Evolutionary conservation across 176 grass and related monocot genomes (phyloP).

Genomic region (Triticum turgidum): DNA sequence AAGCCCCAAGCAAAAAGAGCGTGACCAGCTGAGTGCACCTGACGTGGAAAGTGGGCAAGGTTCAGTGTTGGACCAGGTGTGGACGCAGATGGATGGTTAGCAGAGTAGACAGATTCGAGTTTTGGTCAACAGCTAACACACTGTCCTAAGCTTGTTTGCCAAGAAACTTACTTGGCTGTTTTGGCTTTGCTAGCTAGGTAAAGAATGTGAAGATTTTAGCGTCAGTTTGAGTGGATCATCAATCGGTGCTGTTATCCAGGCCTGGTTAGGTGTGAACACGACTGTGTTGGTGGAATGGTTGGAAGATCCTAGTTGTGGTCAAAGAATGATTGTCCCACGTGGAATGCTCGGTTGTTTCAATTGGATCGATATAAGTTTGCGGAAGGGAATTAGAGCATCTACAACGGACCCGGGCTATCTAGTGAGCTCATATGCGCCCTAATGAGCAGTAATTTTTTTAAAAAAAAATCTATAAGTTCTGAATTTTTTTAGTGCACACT

Average conservation of each 20-base stretch:
- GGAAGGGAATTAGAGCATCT: no score
- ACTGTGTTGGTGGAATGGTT: background rate
- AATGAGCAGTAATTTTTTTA: no score
- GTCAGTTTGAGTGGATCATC: no score
- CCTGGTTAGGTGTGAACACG: background rate
- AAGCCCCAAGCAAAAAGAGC: background rate
- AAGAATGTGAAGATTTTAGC: background rate
- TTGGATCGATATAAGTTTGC: no score
- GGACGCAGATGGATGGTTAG: background rate
- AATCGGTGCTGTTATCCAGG: background rate
- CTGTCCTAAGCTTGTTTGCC: background rate
- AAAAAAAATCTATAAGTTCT: no score
- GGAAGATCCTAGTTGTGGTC: background rate
- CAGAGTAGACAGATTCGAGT: conserved; percentile 30
- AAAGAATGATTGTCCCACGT: background rate
- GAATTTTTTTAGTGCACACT: no score
- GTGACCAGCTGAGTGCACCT: background rate
- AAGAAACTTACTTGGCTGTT: background rate
- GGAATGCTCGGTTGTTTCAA: background rate
- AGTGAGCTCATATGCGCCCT: no score
- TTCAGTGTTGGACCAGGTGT: conserved; percentile 11
- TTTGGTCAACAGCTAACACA: background rate
- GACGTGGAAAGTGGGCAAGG: background rate
- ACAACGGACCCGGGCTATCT: no score
- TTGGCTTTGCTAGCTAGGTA: background rate